Evolutionary conservation across 2,329 filamentous ascomycete species (phyloP), one percentile per base, ranked within the genome.

Genomic region (Ophioceras dolichostomum): DNA sequence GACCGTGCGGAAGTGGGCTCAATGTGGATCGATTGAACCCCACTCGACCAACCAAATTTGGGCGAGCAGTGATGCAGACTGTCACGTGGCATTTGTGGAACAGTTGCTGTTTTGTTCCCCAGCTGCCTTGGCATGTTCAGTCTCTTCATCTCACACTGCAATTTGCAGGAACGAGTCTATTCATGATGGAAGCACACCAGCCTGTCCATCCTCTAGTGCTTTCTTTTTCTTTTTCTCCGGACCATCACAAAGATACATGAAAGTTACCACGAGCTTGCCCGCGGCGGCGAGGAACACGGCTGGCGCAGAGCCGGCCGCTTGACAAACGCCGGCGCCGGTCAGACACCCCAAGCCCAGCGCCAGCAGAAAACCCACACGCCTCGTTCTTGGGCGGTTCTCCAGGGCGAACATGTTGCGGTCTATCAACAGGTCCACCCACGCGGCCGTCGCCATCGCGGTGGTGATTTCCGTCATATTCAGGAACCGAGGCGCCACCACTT

Each of bases 391-490:
- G 13, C 66, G 55, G 46, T 77, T 77, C 12, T 57, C 46, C 8
- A 52, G 8, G 4, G 49, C 52, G 14, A 73, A 61, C 34, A 78
- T 53, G 5, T 57, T 56, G 21, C 60, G 60, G 48, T 79, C 74
- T 38, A 76, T 69, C 36, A 75, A 51, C 38, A 77, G 48, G 47
- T 79, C 73, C 2, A 79, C 59, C 64, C 70, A 78, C 2, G 74
- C 73, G 1, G 74, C 72, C 5, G 74, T 79, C 0, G 72, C 73
- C 72, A 78, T 78, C 19, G 74, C 73, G 0, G 75, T 79, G 40
- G 64, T 74, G 47, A 79, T 77, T 50, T 79, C 74, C 0, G 69
- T 69, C 55, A 76, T 67, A 32, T 60, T 55, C 39, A 79, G 49
- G 28, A 65, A 62, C 18, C 73, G 60, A 3, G 64, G 64, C 56